These are phyloP conservation scores for Fusarium hainanense DNA, from an alignment of 2,329 filamentous ascomycete genomes.

Conservation along the genomic window DNA sequence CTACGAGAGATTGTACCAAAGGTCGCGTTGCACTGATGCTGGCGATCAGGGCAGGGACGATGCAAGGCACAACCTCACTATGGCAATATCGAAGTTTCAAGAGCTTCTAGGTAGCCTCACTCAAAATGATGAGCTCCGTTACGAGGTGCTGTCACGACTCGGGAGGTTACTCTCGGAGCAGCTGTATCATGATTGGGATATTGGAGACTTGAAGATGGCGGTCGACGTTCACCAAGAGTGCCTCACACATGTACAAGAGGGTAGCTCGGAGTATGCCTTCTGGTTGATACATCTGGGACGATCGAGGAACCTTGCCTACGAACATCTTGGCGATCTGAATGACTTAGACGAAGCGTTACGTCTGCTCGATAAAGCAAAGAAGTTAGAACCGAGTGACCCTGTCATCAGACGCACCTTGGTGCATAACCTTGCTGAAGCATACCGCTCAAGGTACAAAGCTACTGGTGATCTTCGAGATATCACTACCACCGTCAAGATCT, in stretches of 20 bases:
- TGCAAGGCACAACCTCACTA: accelerated
- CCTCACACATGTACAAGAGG: accelerated
- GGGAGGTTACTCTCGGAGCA: not conserved
- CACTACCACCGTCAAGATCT: not conserved
- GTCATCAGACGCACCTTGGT: accelerated
- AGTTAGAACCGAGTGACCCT: accelerated
- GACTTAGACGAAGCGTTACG: not conserved
- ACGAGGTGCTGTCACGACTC: not conserved
- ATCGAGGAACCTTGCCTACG: not conserved
- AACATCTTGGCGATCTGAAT: accelerated
- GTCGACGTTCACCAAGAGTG: not conserved
- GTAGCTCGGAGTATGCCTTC: accelerated
- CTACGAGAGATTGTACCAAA: not conserved
- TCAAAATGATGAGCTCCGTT: not conserved
- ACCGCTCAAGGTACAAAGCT: not conserved
- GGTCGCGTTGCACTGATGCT: not conserved
- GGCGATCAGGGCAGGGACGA: not conserved
- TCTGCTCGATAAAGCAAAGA: not conserved
- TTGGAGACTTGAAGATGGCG: not conserved
- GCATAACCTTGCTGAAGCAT: not conserved
- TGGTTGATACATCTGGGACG: not conserved
- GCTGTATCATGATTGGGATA: not conserved
- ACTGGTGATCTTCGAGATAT: not conserved
- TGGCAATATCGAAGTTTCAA: not conserved
- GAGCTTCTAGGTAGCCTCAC: accelerated